Conservation (phyloP, 2,329 filamentous ascomycete species). For the Metarhizium humberi region DNA sequence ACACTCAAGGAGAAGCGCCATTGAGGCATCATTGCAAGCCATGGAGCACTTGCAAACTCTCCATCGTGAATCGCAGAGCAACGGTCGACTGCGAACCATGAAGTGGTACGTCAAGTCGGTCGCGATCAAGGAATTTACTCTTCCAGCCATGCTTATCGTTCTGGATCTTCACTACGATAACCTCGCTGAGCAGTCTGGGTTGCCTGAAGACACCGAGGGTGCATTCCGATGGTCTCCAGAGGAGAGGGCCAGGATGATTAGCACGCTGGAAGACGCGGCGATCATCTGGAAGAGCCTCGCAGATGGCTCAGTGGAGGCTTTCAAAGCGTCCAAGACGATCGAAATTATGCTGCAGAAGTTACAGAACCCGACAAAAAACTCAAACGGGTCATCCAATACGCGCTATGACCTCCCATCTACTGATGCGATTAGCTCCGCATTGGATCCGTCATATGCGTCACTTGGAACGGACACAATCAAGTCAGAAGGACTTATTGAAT, state of each 20-base stretch:
- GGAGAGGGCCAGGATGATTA: conserved; percentile 66
- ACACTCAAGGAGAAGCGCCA: conserved; percentile 73
- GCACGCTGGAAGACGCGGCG: conserved; percentile 60
- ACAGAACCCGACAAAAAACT: conserved; percentile 21
- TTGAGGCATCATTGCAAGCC: conserved; percentile 78
- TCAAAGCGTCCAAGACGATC: conserved; percentile 75
- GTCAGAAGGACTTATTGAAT: conserved; percentile 15
- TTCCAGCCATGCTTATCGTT: conserved; percentile 76
- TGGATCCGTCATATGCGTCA: conserved; percentile 16
- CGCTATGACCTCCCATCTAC: conserved; percentile 16
- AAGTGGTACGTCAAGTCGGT: conserved; percentile 73
- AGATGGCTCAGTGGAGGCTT: conserved; percentile 78
- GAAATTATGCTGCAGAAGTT: conserved; percentile 78
- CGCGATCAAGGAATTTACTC: conserved; percentile 74
- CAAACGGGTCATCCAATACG: conserved; percentile 6
- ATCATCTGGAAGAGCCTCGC: conserved; percentile 73
- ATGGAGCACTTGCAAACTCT: conserved; percentile 69
- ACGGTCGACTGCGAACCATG: conserved; percentile 61
- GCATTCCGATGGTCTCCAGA: conserved; percentile 46
- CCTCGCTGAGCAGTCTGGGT: conserved; percentile 32
- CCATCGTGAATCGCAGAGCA: conserved; percentile 62
- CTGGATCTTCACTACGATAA: conserved; percentile 71
- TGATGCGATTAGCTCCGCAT: conserved; percentile 29
- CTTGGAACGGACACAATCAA: conserved; percentile 12
- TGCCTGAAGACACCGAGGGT: conserved; percentile 30